phyloP scores from a whole-genome alignment of 148 eudicot species.

The Polygonum maritimum region DNA sequence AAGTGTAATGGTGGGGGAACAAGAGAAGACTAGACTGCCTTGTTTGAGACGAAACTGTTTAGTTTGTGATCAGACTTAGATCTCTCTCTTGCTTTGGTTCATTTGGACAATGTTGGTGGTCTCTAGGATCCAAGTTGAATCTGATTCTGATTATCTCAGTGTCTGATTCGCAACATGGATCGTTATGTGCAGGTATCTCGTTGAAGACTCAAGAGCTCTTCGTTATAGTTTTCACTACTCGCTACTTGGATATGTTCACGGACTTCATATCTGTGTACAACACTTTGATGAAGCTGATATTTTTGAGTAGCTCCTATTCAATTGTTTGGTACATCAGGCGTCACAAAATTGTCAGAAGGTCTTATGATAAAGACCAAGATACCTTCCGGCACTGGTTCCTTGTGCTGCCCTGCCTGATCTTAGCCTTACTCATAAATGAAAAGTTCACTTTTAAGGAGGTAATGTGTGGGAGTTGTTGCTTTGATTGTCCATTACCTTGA shows the following conservation, averaged over 20 bases:
- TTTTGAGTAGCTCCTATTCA: constrained; percentile 77
- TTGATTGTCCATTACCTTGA: constrained; percentile 6
- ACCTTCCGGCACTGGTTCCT: constrained; percentile 86
- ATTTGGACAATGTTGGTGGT: background rate
- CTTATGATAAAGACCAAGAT: constrained; percentile 93
- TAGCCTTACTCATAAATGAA: constrained; percentile 67
- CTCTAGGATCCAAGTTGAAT: background rate
- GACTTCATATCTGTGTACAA: constrained; percentile 78
- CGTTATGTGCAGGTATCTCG: constrained; percentile 57
- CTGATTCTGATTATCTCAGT: background rate
- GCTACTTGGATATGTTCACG: constrained; percentile 87
- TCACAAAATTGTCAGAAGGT: constrained; percentile 86
- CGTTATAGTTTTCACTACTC: constrained; percentile 88
- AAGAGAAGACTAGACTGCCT: background rate
- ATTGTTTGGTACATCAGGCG: constrained; percentile 94
- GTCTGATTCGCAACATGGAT: background rate
- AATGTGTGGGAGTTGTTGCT: constrained; percentile 6
- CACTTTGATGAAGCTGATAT: constrained; percentile 79
- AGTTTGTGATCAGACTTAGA: background rate
- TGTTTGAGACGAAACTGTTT: constrained; percentile 1
- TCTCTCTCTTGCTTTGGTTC: background rate
- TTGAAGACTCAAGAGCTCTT: constrained; percentile 95
- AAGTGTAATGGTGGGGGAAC: background rate
- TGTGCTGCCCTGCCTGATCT: constrained; percentile 63
- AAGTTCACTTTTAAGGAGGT: constrained; percentile 84